phyloP scores from a whole-genome alignment of 305 asterid species.

The Fraxinus baroniana region DNA sequence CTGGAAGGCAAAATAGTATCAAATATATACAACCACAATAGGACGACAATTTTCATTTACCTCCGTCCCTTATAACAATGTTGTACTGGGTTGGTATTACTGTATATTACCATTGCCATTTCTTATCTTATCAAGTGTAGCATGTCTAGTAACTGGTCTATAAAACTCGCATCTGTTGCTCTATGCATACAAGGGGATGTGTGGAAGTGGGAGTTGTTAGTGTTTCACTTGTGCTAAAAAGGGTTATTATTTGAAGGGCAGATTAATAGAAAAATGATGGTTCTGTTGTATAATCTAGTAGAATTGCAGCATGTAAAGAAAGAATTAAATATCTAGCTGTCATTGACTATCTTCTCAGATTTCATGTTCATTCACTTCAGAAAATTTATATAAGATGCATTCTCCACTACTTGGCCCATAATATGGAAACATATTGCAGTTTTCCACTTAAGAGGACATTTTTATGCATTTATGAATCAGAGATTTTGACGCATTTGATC shows the following conservation, averaged over 20 bases:
- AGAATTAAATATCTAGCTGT: background rate
- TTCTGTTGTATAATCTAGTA: background rate
- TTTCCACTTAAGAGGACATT: conserved; percentile 11
- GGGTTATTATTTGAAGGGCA: background rate
- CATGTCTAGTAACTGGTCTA: background rate
- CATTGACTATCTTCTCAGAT: background rate
- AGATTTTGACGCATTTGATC: conserved; percentile 93
- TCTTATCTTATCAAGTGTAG: background rate
- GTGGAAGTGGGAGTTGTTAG: background rate
- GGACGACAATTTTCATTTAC: background rate
- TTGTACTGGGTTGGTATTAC: background rate
- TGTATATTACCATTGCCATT: background rate
- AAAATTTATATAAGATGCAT: background rate
- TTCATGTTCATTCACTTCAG: background rate
- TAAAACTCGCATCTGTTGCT: background rate
- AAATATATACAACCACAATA: background rate
- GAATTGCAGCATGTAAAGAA: background rate
- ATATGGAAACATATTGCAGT: background rate
- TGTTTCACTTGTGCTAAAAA: background rate
- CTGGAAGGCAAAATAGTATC: background rate
- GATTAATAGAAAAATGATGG: background rate
- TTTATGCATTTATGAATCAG: conserved; percentile 41
- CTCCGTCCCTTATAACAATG: background rate
- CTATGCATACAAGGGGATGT: background rate
- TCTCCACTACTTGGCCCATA: background rate